phyloP scores from a whole-genome alignment of 768 basidiomycete species.

The Zangia roseola region DNA sequence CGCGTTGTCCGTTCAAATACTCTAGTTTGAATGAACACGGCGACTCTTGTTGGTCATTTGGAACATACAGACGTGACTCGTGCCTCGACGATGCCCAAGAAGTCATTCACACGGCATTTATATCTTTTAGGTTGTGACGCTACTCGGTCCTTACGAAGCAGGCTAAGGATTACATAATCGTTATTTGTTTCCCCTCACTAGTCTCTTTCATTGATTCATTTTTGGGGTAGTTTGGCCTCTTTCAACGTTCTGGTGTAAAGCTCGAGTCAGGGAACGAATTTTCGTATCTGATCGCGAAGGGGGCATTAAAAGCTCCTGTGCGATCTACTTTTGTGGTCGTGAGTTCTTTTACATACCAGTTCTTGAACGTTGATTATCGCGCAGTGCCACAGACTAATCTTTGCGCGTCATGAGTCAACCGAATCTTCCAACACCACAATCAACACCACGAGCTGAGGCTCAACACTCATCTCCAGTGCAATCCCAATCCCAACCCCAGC shows the following conservation, averaged over 20 bases:
- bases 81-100: too few species aligned
- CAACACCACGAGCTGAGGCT: slow-evolving; percentile 9
- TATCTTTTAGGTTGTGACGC: too few species aligned
- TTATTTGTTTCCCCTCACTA: too few species aligned
- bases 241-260: neutral
- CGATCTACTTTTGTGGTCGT: slow-evolving; percentile 8
- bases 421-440: slow-evolving; percentile 25
- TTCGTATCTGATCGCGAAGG: slow-evolving; percentile 1
- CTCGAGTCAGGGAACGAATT: neutral
- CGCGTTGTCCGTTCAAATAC: too few species aligned
- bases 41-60: too few species aligned
- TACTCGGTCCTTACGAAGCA: too few species aligned
- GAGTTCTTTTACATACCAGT: neutral
- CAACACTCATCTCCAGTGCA: slow-evolving; percentile 16
- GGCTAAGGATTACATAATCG: too few species aligned
- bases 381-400: neutral
- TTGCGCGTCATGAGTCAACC: slow-evolving; percentile 24
- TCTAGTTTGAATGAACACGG: too few species aligned
- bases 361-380: neutral
- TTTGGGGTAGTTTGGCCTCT: neutral
- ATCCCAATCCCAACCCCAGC: slow-evolving; percentile 8
- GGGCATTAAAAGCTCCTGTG: neutral
- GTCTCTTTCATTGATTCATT: too few species aligned
- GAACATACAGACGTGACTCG: too few species aligned
- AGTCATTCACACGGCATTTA: too few species aligned